Evolutionary conservation across 2,329 filamentous ascomycete genomes (phyloP).

Genomic region (Phoma sp.): DNA sequence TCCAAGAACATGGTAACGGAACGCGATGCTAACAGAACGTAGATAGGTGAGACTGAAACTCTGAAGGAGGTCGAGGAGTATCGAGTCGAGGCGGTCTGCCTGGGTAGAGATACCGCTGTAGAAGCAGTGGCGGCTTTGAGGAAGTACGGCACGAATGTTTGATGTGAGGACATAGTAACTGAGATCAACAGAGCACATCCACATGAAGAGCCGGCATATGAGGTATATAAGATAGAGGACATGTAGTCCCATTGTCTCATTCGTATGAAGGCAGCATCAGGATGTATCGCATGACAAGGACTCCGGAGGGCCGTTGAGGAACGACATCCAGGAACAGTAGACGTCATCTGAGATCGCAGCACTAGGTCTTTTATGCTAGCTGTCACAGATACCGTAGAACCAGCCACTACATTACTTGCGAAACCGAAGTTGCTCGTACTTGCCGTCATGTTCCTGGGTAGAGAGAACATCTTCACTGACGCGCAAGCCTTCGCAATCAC

Average conservation of each 20-base stretch:
- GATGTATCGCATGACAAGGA: neutral
- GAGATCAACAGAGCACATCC: conserved; percentile 49
- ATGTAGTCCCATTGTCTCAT: conserved; percentile 33
- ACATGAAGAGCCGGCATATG: conserved; percentile 55
- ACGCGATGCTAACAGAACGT: neutral
- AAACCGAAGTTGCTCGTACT: too few species aligned
- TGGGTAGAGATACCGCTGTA: conserved; percentile 63
- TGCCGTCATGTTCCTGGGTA: too few species aligned
- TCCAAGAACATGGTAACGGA: neutral
- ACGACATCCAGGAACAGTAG: neutral
- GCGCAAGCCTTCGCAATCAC: too few species aligned
- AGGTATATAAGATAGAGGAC: conserved; percentile 55
- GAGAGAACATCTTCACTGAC: too few species aligned
- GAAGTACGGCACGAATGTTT: conserved; percentile 51
- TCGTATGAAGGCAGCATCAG: neutral
- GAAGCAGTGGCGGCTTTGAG: conserved; percentile 70
- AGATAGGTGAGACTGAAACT: conserved; percentile 63
- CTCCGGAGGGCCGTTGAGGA: neutral
- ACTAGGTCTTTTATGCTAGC: neutral
- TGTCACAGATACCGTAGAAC: too few species aligned
- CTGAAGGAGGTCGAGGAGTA: conserved; percentile 67
- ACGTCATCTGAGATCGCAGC: neutral
- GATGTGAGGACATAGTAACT: neutral
- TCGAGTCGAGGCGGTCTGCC: conserved; percentile 67
- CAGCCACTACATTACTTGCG: too few species aligned